phyloP scores from a whole-genome alignment of 495 filamentous ascomycete genomes.

The Penicillium cinerascens region DNA sequence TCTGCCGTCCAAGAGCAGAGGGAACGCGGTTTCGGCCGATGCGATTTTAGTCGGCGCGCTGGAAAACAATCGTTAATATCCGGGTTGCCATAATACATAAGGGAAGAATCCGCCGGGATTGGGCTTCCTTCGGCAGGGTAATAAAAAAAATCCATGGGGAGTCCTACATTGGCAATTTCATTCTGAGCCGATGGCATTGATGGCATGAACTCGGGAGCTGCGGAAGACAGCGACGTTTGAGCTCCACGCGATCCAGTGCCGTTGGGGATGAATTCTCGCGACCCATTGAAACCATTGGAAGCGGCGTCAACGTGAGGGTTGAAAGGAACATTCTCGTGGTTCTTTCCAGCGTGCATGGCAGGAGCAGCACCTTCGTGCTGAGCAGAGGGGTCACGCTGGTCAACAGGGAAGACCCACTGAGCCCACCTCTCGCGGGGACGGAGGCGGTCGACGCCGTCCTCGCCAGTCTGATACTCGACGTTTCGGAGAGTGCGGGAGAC shows the following conservation, averaged over 20 bases:
- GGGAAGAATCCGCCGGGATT: neutral
- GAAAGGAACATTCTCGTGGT: constrained; percentile 24
- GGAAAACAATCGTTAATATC: constrained; percentile 46
- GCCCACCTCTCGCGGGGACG: constrained; percentile 76
- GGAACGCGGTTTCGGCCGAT: constrained; percentile 3
- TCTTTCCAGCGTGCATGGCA: constrained; percentile 17
- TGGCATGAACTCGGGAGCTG: constrained; percentile 74
- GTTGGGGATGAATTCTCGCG: constrained; percentile 35
- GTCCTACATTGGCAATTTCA: constrained; percentile 44
- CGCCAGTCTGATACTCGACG: constrained; percentile 65
- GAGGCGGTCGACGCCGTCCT: constrained; percentile 74
- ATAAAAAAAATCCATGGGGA: constrained; percentile 34
- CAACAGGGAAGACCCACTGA: constrained; percentile 67
- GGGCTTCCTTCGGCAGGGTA: neutral
- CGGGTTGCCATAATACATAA: constrained; percentile 48
- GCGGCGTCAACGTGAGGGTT: constrained; percentile 25
- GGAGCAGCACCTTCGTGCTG: constrained; percentile 54
- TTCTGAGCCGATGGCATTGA: constrained; percentile 36
- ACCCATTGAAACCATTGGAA: constrained; percentile 28
- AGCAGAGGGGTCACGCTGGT: constrained; percentile 57
- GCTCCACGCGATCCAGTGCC: constrained; percentile 35
- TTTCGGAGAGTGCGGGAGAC: constrained; percentile 66
- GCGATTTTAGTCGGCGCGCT: constrained; percentile 33
- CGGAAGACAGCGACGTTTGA: constrained; percentile 64
- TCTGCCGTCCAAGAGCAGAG: constrained; percentile 3